Percentiles rank a stretch among this genome's conserved stretches.
phyloP scores from a whole-genome alignment of 371 early-diverging fungal genomes.

The Choanephora cucurbitarum region DNA sequence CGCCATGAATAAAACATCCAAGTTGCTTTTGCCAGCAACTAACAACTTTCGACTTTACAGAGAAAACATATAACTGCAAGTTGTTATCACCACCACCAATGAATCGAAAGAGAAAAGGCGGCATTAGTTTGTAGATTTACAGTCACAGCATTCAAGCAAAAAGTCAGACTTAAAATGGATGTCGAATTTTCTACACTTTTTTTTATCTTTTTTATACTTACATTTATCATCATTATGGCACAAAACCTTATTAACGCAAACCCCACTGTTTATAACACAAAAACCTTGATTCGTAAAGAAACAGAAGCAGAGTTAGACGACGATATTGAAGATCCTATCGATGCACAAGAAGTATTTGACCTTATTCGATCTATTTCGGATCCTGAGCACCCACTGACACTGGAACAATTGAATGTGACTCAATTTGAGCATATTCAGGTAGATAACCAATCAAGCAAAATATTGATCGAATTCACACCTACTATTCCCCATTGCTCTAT shows the following conservation, averaged over 20 bases:
- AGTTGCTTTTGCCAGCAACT: no score
- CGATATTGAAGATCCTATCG: conserved; percentile 72
- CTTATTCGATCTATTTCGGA: conserved; percentile 97
- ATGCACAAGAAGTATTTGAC: conserved; percentile 89
- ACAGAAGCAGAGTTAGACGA: conserved; percentile 71
- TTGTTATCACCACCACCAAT: no score
- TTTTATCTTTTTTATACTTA: conserved; percentile 1
- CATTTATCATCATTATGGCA: conserved; percentile 26
- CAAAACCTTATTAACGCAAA: conserved; percentile 76
- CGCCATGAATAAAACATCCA: no score
- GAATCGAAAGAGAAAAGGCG: no score
- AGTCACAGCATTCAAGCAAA: neutral
- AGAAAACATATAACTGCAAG: no score
- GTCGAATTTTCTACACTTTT: neutral
- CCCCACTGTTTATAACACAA: conserved; percentile 76
- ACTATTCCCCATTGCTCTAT: conserved; percentile 99
- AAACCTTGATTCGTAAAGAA: conserved; percentile 51
- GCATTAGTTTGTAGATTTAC: no score
- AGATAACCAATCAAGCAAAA: conserved; percentile 62
- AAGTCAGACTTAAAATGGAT: neutral
- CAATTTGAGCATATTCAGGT: conserved; percentile 85
- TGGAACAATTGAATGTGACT: conserved; percentile 94
- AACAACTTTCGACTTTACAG: no score
- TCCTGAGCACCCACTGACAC: conserved; percentile 97
- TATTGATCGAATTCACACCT: conserved; percentile 90